phyloP scores from a whole-genome alignment of 1,284 basidiomycete genomes.

The Volvariella surrecta region DNA sequence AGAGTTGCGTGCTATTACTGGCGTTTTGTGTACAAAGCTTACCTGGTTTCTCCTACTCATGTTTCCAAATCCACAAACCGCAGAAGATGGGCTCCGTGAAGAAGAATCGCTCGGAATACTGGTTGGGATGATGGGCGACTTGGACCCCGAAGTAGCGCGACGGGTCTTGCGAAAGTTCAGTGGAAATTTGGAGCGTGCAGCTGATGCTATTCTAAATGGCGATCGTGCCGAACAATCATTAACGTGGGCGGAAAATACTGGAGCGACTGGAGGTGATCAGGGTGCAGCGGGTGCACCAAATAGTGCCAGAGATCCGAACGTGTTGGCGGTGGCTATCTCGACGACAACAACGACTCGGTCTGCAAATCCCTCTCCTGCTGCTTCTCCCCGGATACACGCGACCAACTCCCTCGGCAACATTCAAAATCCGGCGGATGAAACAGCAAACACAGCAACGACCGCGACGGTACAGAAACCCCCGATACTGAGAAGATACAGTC shows the following conservation, averaged over 20 bases:
- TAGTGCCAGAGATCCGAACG: too few species aligned
- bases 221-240: slow-evolving; percentile 30
- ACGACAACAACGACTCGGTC: too few species aligned
- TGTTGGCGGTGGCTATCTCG: too few species aligned
- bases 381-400: too few species aligned
- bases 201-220: slow-evolving; percentile 48
- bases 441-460: slow-evolving; percentile 15
- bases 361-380: too few species aligned
- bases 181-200: slow-evolving; percentile 53
- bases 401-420: slow-evolving; percentile 13
- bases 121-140: slow-evolving; percentile 24
- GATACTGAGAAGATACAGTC: too few species aligned
- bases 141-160: slow-evolving; percentile 38
- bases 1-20: too few species aligned
- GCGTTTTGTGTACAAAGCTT: too few species aligned
- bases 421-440: slow-evolving; percentile 17
- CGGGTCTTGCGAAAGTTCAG: slow-evolving; percentile 48
- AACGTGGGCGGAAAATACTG: slow-evolving; percentile 12
- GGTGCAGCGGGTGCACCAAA: too few species aligned
- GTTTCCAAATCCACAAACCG: too few species aligned
- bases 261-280: too few species aligned
- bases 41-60: too few species aligned
- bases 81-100: slow-evolving; percentile 19
- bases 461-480: slow-evolving; percentile 26
- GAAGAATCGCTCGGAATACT: slow-evolving; percentile 27